A percentile compares a stretch with the other conserved stretches of the same genome.
These are phyloP conservation scores for Peniophora sp. DNA, from an alignment of 1,284 basidiomycete species.

Conservation along the genomic window DNA sequence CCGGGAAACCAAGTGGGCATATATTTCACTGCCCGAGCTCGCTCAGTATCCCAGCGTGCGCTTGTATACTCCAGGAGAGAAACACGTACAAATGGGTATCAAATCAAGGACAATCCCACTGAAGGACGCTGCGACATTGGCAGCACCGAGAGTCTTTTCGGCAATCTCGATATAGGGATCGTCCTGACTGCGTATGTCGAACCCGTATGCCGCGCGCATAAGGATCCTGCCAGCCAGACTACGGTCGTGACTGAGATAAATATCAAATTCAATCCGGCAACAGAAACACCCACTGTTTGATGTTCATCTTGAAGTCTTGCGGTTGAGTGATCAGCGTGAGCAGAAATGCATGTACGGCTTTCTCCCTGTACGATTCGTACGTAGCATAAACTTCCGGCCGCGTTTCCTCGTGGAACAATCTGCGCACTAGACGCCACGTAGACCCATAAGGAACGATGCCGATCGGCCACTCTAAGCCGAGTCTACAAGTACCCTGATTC, in stretches of 20 bases:
- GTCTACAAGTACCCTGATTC: conserved; percentile 25
- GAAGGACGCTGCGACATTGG: conserved; percentile 10
- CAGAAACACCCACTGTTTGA: conserved; percentile 19
- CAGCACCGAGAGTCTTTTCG: conserved; percentile 13
- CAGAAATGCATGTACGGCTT: conserved; percentile 25
- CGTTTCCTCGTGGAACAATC: conserved; percentile 24
- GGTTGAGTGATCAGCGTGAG: conserved; percentile 18
- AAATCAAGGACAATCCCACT: conserved; percentile 17
- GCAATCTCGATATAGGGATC: conserved; percentile 18
- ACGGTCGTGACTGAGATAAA: background rate
- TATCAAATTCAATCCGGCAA: no score
- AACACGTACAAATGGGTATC: conserved; percentile 12
- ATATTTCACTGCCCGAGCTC: conserved; percentile 16
- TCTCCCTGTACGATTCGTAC: conserved; percentile 23
- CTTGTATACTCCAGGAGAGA: background rate
- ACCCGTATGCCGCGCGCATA: conserved; percentile 19
- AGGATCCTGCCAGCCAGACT: conserved; percentile 18
- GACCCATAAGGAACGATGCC: conserved; percentile 29
- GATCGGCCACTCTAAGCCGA: conserved; percentile 28
- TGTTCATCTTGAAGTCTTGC: conserved; percentile 14
- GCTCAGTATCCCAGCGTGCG: background rate
- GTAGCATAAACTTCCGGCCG: conserved; percentile 14
- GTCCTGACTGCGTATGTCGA: conserved; percentile 14
- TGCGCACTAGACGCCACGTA: conserved; percentile 16
- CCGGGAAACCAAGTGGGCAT: conserved; percentile 30